Evolutionary conservation across 495 filamentous ascomycete species (phyloP), one percentile per base, ranked within the genome.

Genomic region (Penicillium coprophilum): DNA sequence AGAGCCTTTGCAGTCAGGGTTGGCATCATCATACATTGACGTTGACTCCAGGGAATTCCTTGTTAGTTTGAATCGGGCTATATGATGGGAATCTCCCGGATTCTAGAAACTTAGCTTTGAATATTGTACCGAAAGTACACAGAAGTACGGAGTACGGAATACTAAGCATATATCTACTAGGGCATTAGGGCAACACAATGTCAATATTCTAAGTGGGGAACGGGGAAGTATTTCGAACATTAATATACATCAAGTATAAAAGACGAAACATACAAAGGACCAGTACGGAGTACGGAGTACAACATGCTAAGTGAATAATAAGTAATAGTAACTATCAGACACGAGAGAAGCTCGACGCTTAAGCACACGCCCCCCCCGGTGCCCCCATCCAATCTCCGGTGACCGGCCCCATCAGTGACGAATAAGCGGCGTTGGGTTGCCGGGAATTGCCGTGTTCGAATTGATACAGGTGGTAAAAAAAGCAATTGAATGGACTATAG

Each of bases 371-470:
- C 55, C 59, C 56, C 43, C 55, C 59, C 56, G 56, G 51, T 53
- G 59, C 38, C 51, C 41, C 50, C 36, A 21, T 59, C 59, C 59
- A 61, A 61, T 61, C 59, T 62, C 59, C 59, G 59, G 59, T 58
- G 50, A 59, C 55, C 55, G 59, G 59, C 55, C 54, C 55, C 49
- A 50, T 39, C 48, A 44, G 49, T 38, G 50, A 47, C 61, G 57
- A 63, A 55, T 51, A 19, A 51, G 45, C 48, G 30, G 8, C 6
- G 15, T 21, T 56, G 48, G 53, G 53, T 50, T 54, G 52, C 62
- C 62, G 62, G 62, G 56, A 62, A 65, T 65, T 65, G 58, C 62
- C 62, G 62, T 40, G 50, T 39, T 39, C 13, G 32, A 43, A 49
- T n/a, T n/a, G n/a, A n/a, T n/a, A n/a, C 46, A 49, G 46, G 6